Base-by-base conservation (phyloP, 805 yeast genomes). In the Ascoidea asiatica region DNA sequence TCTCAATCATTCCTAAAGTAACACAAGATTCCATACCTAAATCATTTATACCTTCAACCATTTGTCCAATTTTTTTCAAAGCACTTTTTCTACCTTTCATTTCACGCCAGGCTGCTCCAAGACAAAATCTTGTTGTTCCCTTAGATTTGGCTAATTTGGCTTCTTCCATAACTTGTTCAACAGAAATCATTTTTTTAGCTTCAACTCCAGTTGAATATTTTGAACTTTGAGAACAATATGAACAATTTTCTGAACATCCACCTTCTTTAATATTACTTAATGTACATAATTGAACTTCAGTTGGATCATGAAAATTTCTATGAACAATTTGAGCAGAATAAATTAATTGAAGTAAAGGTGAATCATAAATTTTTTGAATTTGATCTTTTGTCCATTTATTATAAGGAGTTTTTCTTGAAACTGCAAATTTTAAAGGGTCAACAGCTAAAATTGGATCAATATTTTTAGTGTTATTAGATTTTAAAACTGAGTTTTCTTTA, bases 71-170 rank as follows among this genome's bases (percentile, higher is more conserved):
- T 48, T 66, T 73, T 47, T 69, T 73, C 49, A 83, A 56, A 1
- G 81, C 86, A 17, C 77, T 70, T 58, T 80, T 82, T 42, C 92
- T 66, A 17, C 92, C 90, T 42, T 66, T 65, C 92, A 83, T 83
- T 49, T 81, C 90, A 57, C 92, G 70, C 92, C 90, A 84, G 2
- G 92, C 92, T 8, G 90, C 86, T 41, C 92, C 92, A 78, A 83
- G 73, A 56, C 92, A 83, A 56, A 83, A 83, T 50, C 92, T 66
- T 0, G 92, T 83, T 1, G 82, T 72, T 0, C 90, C 90, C 50
- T 81, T 81, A 5, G 53, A 63, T 52, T 79, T 78, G 11, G 92
- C 89, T 43, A 68, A 70, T 44, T 61, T 63, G 1, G 92, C 92
- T 29, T 75, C 79, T 43, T 62, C 66, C 52, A 79, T 59, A 1